Evolutionary conservation across 2,329 filamentous ascomycete genomes (phyloP).

Genomic region (Cercospora sojina): DNA sequence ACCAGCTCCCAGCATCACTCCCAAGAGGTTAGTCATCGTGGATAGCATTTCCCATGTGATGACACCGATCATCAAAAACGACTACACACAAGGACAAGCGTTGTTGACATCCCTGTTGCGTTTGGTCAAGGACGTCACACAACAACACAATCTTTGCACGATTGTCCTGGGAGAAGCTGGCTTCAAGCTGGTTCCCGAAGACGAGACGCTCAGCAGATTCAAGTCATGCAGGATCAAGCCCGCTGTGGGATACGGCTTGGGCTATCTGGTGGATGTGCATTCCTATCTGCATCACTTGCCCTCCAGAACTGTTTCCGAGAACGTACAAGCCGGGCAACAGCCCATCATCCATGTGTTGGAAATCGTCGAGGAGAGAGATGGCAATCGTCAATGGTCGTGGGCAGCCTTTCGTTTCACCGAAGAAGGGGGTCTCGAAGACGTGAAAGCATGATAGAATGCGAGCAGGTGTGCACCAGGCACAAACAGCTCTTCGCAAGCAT

Average conservation of each 20-base stretch:
- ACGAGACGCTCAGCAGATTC: slow-evolving; percentile 44
- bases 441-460: neutral
- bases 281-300: slow-evolving; percentile 43
- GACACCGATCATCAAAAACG: slow-evolving; percentile 33
- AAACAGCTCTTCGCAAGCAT: slow-evolving; percentile 2
- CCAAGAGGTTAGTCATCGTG: slow-evolving; percentile 28
- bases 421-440: slow-evolving; percentile 23
- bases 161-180: slow-evolving; percentile 19
- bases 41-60: slow-evolving; percentile 33
- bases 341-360: slow-evolving; percentile 45
- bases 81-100: slow-evolving; percentile 40
- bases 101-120: slow-evolving; percentile 45
- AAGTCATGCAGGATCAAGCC: slow-evolving; percentile 40
- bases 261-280: slow-evolving; percentile 43
- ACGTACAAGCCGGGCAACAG: slow-evolving; percentile 13
- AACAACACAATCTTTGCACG: slow-evolving; percentile 41
- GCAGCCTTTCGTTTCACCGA: slow-evolving; percentile 31
- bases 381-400: slow-evolving; percentile 43
- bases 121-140: slow-evolving; percentile 43
- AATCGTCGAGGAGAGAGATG: slow-evolving; percentile 44
- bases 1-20: neutral
- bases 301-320: neutral
- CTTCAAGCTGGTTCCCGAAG: slow-evolving; percentile 16
- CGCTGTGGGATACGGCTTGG: slow-evolving; percentile 41
- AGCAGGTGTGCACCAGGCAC: neutral